These are phyloP conservation scores for Tilletiopsis washingtonensis DNA, from an alignment of 1,284 basidiomycete species.

Conservation along the genomic window DNA sequence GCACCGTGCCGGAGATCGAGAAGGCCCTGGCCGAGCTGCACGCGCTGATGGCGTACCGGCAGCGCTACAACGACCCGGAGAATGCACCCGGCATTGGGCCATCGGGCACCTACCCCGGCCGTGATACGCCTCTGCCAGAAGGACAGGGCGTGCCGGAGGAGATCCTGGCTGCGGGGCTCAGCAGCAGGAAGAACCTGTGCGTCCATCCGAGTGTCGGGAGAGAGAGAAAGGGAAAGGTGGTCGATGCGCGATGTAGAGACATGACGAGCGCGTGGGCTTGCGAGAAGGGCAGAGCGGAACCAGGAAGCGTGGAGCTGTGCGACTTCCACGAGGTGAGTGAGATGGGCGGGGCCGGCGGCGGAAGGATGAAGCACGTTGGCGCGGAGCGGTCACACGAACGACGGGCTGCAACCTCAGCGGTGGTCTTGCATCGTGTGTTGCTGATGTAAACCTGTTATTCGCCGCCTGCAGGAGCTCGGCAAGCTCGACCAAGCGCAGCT, in stretches of 20 bases:
- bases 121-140: constrained; percentile 13
- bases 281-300: constrained; percentile 76
- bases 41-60: constrained; percentile 82
- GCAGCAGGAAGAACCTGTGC: constrained; percentile 92
- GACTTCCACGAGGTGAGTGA: constrained; percentile 81
- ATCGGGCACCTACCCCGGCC: constrained; percentile 12
- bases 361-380: no score
- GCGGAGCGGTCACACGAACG: no score
- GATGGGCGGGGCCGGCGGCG: no score
- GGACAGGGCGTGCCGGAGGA: constrained; percentile 45
- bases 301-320: constrained; percentile 86
- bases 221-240: constrained; percentile 95
- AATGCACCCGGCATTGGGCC: constrained; percentile 47
- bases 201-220: constrained; percentile 90
- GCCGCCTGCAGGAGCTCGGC: constrained; percentile 61
- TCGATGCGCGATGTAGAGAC: constrained; percentile 93
- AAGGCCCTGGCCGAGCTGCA: constrained; percentile 95
- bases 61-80: constrained; percentile 49
- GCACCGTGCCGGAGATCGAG: constrained; percentile 99
- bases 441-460: no score
- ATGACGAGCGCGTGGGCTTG: constrained; percentile 78
- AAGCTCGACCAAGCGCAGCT: constrained; percentile 75
- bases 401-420: not conserved
- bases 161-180: constrained; percentile 85
- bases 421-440: no score